Conservation (phyloP, 2,329 filamentous ascomycete species). For the Coniochaeta sp. region DNA sequence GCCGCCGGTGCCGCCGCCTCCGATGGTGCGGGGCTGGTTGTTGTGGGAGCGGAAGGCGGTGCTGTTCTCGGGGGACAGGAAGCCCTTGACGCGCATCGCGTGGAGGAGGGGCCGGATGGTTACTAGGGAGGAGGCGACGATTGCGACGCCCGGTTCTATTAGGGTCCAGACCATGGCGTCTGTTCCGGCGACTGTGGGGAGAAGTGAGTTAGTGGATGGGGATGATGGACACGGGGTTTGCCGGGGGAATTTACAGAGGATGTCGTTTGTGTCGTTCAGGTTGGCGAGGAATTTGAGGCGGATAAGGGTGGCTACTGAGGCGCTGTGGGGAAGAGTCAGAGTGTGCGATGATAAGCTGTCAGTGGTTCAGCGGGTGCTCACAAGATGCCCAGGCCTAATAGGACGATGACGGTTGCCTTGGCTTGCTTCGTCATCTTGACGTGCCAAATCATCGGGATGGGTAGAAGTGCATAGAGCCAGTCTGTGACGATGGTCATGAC, state of each 20-base stretch:
- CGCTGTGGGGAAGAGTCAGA: slow-evolving; percentile 22
- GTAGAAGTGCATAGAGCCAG: slow-evolving; percentile 46
- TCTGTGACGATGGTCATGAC: slow-evolving; percentile 46
- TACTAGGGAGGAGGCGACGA: slow-evolving; percentile 43
- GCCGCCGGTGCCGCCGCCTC: no score
- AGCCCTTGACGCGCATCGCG: slow-evolving; percentile 36
- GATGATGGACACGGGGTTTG: neutral
- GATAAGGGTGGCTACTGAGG: slow-evolving; percentile 46
- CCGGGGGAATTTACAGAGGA: slow-evolving; percentile 33
- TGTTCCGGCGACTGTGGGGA: slow-evolving; percentile 33
- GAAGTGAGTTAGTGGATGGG: neutral
- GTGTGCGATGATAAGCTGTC: neutral
- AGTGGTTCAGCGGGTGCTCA: slow-evolving; percentile 16
- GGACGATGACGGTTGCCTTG: slow-evolving; percentile 41
- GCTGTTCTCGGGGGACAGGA: slow-evolving; percentile 25
- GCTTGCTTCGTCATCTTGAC: slow-evolving; percentile 45
- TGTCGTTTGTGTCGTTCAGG: slow-evolving; percentile 34
- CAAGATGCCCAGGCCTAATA: slow-evolving; percentile 44
- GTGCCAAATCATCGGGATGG: slow-evolving; percentile 46
- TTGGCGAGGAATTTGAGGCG: slow-evolving; percentile 39
- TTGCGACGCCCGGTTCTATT: slow-evolving; percentile 48
- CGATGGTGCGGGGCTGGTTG: neutral
- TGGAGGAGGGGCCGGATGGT: slow-evolving; percentile 48
- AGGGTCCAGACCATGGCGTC: slow-evolving; percentile 49
- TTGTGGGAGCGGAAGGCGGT: neutral